Evolutionary conservation across 495 filamentous ascomycete genomes (phyloP).

Genomic region (Daldinia loculata): DNA sequence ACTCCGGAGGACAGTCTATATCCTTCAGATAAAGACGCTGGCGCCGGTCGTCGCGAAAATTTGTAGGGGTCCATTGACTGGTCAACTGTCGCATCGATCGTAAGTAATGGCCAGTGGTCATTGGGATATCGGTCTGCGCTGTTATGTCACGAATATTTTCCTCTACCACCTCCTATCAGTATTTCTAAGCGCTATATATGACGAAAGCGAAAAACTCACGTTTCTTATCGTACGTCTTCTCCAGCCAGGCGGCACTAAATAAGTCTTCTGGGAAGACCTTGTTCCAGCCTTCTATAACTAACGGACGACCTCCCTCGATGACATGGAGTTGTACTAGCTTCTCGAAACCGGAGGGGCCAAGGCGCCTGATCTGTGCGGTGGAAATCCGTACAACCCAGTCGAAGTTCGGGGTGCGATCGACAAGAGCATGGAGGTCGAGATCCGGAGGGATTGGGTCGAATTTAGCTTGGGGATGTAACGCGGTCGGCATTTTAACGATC

Average conservation of each 20-base stretch:
- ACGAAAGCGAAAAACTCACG: conserved; percentile 56
- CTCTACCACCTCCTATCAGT: conserved; percentile 46
- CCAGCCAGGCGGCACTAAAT: conserved; percentile 83
- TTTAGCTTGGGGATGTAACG: conserved; percentile 69
- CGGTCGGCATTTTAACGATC: conserved; percentile 67
- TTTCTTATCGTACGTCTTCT: conserved; percentile 74
- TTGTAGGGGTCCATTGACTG: conserved; percentile 72
- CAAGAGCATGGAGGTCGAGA: conserved; percentile 75
- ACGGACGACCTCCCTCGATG: conserved; percentile 80
- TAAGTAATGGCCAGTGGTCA: conserved; percentile 89
- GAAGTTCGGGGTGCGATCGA: conserved; percentile 82
- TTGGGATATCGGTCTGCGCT: conserved; percentile 71
- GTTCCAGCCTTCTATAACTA: conserved; percentile 88
- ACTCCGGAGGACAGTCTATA: conserved; percentile 87
- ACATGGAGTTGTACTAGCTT: conserved; percentile 81
- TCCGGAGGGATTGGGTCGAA: conserved; percentile 89
- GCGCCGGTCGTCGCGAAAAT: conserved; percentile 71
- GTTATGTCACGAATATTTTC: conserved; percentile 79
- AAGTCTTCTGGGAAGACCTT: conserved; percentile 70
- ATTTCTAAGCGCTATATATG: neutral
- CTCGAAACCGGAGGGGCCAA: conserved; percentile 79
- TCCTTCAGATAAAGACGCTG: conserved; percentile 95
- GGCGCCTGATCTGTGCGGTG: conserved; percentile 74
- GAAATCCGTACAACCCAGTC: conserved; percentile 79
- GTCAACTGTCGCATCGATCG: conserved; percentile 80